Evolutionary conservation across 768 basidiomycete genomes (phyloP).

Genomic region (Agaricus sinodeliciosus): DNA sequence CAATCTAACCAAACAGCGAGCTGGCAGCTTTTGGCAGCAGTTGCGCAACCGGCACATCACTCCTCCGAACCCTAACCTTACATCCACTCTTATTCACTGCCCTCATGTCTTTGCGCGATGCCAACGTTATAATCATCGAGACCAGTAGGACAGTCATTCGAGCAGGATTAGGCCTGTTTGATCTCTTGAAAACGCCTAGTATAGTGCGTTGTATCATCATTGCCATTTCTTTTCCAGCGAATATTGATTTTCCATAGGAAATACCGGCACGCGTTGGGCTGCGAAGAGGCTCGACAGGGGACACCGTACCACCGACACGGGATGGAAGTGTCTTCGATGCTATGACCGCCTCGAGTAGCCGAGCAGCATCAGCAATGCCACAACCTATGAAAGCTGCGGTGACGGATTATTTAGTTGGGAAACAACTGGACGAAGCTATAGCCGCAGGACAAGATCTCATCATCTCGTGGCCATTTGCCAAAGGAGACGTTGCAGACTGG

Average conservation of each 20-base stretch:
- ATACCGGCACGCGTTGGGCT: constrained; percentile 76
- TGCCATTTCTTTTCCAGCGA: background rate
- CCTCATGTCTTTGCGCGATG: constrained; percentile 69
- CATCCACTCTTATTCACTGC: constrained; percentile 1
- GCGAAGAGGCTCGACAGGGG: constrained; percentile 38
- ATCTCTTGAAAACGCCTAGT: constrained; percentile 70
- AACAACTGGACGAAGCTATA: constrained; percentile 74
- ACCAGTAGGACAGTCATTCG: constrained; percentile 62
- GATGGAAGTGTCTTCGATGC: constrained; percentile 15
- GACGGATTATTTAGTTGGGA: constrained; percentile 79
- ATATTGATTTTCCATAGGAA: constrained; percentile 42
- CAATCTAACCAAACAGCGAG: too few species aligned
- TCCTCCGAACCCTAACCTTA: constrained; percentile 13
- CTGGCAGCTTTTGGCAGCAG: too few species aligned
- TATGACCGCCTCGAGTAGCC: constrained; percentile 38
- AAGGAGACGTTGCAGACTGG: constrained; percentile 71
- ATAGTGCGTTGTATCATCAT: constrained; percentile 46
- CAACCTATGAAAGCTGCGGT: constrained; percentile 43
- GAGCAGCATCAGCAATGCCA: constrained; percentile 37
- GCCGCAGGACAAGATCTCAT: constrained; percentile 65
- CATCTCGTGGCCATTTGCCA: constrained; percentile 78
- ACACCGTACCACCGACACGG: constrained; percentile 16
- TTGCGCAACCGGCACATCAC: too few species aligned
- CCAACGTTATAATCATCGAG: constrained; percentile 77
- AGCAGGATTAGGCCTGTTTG: constrained; percentile 74